Evolutionary conservation across 345 rosid genomes (phyloP), one percentile per base, ranked within the genome.

Genomic region (Melaleuca quinquenervia): DNA sequence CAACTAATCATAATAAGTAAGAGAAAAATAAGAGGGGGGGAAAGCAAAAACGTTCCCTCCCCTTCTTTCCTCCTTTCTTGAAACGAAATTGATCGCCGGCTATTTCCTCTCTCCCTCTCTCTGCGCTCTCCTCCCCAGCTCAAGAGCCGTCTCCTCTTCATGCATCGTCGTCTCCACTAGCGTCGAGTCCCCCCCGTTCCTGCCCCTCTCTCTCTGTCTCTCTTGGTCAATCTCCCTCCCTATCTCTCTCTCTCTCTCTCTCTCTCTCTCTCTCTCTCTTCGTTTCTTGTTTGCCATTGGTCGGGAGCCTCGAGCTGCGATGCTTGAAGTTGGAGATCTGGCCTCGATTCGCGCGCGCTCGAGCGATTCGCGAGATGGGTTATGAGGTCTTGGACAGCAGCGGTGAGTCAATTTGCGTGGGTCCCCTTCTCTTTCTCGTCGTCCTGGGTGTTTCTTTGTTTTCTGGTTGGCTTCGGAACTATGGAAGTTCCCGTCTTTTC

Each of bases 351-450:
- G 36, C 36, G 27, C 50, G 21, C 83, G 70, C 58, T 22, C 75
- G 51, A n/a, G 78, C 6, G 84, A n/a, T 86, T 58, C 50, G 55
- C 86, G 89, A 87, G 86, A 91, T 91, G 96, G 96, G 85, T 88
- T 92, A 89, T 91, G 93, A 86, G 50, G 89, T 83, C 85, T 85
- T 86, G 87, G 91, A 90, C 82, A 89, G 91, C 87, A 92, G 91
- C 83, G 94, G 94, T 94, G 86, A 88, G 92, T 87, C 45, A 27
- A 44, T 84, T 9, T 18, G 20, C n/a, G 22, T 75, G 9, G 55
- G 5, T 76, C 83, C 22, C 52, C 20, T 82, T 83, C 36, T 50
- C 41, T 21, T 85, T 29, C 29, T 60, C 56, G 24, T 60, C 56
- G 18, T 22, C 21, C 11, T 49, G 80, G 76, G 13, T 36, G 24